Evolutionary conservation across 2,329 filamentous ascomycete genomes (phyloP), one percentile per base, ranked within the genome.

Genomic region (Penicillium thymicola): DNA sequence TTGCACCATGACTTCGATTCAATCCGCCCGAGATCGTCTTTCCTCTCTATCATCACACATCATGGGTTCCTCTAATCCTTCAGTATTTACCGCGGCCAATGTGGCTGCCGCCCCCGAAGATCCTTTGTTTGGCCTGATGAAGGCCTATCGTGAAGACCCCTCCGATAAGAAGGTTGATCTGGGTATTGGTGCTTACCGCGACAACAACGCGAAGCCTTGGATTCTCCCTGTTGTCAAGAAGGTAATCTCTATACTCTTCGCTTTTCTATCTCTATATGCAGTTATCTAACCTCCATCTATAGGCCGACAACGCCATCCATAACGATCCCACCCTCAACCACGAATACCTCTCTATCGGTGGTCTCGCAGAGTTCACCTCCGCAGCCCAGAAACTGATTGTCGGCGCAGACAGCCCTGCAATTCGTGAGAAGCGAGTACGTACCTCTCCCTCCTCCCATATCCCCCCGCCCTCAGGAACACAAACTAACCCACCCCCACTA

Each of bases 331-430:
- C 90, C 58, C 82, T 96, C 68, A 96, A 99, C 80, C 93, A 99
- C 81, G 94, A 99, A 83, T 99, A 99, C 78, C 90, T 95, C 58
- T 93, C 94, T 58, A 99, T 99, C 74, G 89, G 92, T 61, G 94
- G 94, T 71, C 83, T 97, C 58, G 78, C 87, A 54, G 83, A 88
- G 61, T 95, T 97, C 79, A 97, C 91, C 58, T 83, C 85, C 66
- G 95, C 94, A 72, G 92, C 94, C 25, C 90, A 93, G 73, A 92
- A 94, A 79, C 83, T 97, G 67, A 89, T 97, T 58, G 83, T 97
- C 32, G 92, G 94, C 50, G 75, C 76, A 40, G 85, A 89, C 66
- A 95, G 90, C 50, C 86, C 90, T 42, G 94, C 92, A 55, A 83
- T 97, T 70, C 80, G 82, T 65, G 90, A 97, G 72, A 90, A 92